Conservation (phyloP, 441 rosid species). For the Populus tomentosa region DNA sequence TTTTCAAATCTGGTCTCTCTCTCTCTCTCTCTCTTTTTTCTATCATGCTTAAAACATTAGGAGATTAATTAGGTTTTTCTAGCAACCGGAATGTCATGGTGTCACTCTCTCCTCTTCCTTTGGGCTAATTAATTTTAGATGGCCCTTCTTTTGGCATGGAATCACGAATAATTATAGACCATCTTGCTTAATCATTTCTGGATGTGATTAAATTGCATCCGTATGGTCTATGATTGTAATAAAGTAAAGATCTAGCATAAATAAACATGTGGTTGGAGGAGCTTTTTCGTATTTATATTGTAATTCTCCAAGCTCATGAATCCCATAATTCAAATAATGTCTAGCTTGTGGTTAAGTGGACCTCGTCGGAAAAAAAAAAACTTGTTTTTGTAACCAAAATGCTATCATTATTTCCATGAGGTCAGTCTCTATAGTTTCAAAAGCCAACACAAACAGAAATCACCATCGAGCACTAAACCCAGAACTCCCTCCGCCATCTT, state of each 20-base stretch:
- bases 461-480: too few relatives aligned
- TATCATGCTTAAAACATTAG: not conserved
- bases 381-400: constrained; percentile 27
- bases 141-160: not conserved
- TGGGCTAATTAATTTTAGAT: too few relatives aligned
- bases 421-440: constrained; percentile 19
- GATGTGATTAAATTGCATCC: not conserved
- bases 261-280: constrained; percentile 2
- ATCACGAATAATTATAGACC: not conserved
- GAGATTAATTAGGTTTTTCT: too few relatives aligned
- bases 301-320: not conserved
- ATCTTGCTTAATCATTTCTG: not conserved
- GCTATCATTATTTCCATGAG: constrained; percentile 13
- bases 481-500: too few relatives aligned
- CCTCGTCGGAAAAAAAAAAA: constrained; percentile 18
- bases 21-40: rapidly evolving
- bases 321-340: not conserved
- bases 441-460: not conserved
- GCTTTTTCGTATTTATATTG: not conserved
- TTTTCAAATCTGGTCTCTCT: not conserved
- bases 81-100: not conserved
- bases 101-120: not conserved
- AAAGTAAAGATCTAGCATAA: not conserved
- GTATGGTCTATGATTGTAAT: not conserved
- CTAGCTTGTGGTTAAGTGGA: constrained; percentile 16